phyloP scores from a whole-genome alignment of 2,329 filamentous ascomycete genomes.

The Didymella arachidicola region DNA sequence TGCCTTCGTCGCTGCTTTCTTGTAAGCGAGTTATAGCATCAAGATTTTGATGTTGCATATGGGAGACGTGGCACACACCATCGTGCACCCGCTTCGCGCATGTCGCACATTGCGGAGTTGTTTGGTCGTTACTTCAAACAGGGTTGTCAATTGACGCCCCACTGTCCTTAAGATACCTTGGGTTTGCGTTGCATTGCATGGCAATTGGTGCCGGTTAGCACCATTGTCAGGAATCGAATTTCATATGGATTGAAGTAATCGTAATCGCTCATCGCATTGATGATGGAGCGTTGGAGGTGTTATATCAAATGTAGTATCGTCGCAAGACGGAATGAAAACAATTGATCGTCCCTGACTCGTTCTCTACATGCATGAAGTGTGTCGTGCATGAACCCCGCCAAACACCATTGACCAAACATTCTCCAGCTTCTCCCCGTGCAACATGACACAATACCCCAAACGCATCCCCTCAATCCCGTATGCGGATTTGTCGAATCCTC shows the following conservation, averaged over 20 bases:
- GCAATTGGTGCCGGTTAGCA: conserved; percentile 36
- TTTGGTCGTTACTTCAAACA: conserved; percentile 12
- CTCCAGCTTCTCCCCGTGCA: conserved; percentile 12
- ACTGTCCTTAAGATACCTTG: conserved; percentile 46
- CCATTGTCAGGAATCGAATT: conserved; percentile 20
- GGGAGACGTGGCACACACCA: conserved; percentile 23
- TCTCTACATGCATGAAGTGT: conserved; percentile 12
- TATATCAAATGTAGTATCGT: conserved; percentile 15
- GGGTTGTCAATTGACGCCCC: conserved; percentile 23
- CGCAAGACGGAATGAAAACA: conserved; percentile 17
- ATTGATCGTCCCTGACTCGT: conserved; percentile 15
- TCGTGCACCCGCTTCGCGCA: conserved; percentile 29
- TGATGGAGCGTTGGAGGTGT: conserved; percentile 14
- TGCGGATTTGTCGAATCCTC: conserved; percentile 32
- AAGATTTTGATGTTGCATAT: conserved; percentile 20
- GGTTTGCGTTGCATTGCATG: conserved; percentile 36
- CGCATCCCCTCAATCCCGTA: conserved; percentile 40
- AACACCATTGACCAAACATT: conserved; percentile 20
- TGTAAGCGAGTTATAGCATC: conserved; percentile 37
- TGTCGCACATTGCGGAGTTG: conserved; percentile 10
- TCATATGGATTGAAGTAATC: conserved; percentile 26
- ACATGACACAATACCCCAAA: conserved; percentile 31
- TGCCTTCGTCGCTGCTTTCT: conserved; percentile 49
- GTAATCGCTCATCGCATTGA: conserved; percentile 16
- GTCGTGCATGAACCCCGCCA: conserved; percentile 27